Percentiles rank a stretch among this genome's conserved stretches.
These are phyloP conservation scores for Penicillium oxalicum DNA, from an alignment of 2,329 filamentous ascomycete species.

Conservation along the genomic window DNA sequence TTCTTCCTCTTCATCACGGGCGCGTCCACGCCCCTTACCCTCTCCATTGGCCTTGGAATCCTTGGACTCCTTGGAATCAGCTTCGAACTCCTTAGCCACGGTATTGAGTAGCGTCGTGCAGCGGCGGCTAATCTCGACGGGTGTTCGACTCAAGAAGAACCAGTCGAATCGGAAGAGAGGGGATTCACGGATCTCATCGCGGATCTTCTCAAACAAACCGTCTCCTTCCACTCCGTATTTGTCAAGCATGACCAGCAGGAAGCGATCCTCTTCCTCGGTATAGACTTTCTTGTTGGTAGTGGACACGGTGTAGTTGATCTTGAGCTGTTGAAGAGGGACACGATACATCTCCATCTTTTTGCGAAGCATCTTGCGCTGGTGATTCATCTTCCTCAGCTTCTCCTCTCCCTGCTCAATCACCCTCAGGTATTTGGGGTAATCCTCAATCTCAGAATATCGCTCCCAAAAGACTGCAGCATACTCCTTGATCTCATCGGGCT, in stretches of 20 bases:
- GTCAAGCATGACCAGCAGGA: conserved; percentile 88
- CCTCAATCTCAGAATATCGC: conserved; percentile 81
- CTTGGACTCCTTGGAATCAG: conserved; percentile 53
- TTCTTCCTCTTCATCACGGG: conserved; percentile 73
- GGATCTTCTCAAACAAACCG: conserved; percentile 82
- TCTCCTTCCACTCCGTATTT: conserved; percentile 88
- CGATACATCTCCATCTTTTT: conserved; percentile 96
- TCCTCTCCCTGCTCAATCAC: conserved; percentile 92
- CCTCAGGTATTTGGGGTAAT: conserved; percentile 81
- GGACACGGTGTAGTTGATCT: conserved; percentile 97
- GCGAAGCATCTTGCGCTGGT: conserved; percentile 85
- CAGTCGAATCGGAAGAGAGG: conserved; percentile 97
- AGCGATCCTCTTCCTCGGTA: conserved; percentile 95
- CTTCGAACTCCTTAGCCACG: conserved; percentile 90
- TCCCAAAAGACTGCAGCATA: conserved; percentile 98
- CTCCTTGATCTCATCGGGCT: conserved; percentile 72
- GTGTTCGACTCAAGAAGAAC: conserved; percentile 96
- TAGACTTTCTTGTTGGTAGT: conserved; percentile 99
- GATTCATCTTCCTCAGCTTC: conserved; percentile 77
- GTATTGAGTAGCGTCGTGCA: conserved; percentile 93
- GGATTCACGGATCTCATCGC: conserved; percentile 93
- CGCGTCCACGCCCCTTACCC: conserved; percentile 58
- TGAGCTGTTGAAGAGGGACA: conserved; percentile 94
- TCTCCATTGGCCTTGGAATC: conserved; percentile 64
- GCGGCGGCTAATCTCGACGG: conserved; percentile 82